Evolutionary conservation across 202 grass and related monocot genomes (phyloP), one percentile per base, ranked within the genome.

Genomic region (Digitaria exilis): DNA sequence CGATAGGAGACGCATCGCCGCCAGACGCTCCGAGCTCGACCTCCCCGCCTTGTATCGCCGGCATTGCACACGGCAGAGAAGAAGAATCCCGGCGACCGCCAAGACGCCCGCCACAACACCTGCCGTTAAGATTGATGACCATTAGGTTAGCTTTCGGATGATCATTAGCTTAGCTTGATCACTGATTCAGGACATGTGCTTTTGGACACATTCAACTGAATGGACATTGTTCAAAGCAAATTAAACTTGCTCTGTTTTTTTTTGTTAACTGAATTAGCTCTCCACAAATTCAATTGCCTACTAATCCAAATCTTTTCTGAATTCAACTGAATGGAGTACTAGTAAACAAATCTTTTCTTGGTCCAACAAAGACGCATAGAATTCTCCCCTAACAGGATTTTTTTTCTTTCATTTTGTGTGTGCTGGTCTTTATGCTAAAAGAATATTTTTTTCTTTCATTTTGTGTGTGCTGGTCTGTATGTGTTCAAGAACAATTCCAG

Each of bases 1-100:
- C 13, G 87, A 90, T 15, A 95, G 82, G 0, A 94, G 87, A 2
- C 87, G 81, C 60, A 88, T 88, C 30, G 73, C 82, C 70, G 66
- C 81, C 3, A 80, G 77, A 9, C 83, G 17, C 64, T 57, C 77
- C 21, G 76, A 83, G 32, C 54, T 49, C 9, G 59, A 84, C 16
- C 26, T 25, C 1, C 67, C 30, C 25, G 48, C 76, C 28, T 16
- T 21, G 7, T 1, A 65, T 4, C 73, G 84, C 61, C 75, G 85
- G 14, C 85, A 64, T 10, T 16, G 76, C 26, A 58, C 14, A 28
- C 62, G 5, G 75, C 83, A 94, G n/a, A 93, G 34, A 19, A 91
- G 43, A 7, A 85, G 29, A 51, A 76, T 39, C 54, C 24, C 83
- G 64, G 18, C 24, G 29, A 51, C 60, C 54, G 59, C 66, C 41